Base-by-base conservation (phyloP, 2,329 filamentous ascomycete species). In the Ophiostoma perfectum region DNA sequence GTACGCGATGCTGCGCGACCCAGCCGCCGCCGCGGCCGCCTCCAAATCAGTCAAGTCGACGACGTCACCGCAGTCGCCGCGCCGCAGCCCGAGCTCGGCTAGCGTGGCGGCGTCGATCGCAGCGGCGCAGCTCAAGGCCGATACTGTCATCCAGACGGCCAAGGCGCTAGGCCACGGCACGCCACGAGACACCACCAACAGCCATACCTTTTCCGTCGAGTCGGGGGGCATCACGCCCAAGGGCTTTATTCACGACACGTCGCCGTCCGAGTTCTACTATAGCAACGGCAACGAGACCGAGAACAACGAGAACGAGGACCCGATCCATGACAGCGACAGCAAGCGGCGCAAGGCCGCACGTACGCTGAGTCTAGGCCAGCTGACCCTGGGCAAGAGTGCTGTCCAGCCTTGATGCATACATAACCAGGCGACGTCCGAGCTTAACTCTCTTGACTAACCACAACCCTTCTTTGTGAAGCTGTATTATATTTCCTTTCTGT, bases 281-380 rank as follows among this genome's bases (percentile, higher is more conserved):
- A 55, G 70, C 14, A 73, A 68, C n/a, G 71, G 55, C 36, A 55
- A 55, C n/a, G 79, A 78, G 72, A 12, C 62, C 38, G 41, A 55
- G 75, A 73, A 77, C 47, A 77, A 78, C 67, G 75, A 77, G 11
- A 68, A 67, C 39, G 68, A 67, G 6, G 68, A 65, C 39, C 73
- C 69, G 4, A 27, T 18, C 27, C 66, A 39, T 44, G 49, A 66
- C 36, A 8, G 45, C 18, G 73, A 76, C 27, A 77, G 76, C 63
- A 76, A 78, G 66, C 83, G 84, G 71, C 63, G 63, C 63, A 85
- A 80, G 74, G 86, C 87, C 1, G 86, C 85, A 36, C 84, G 85
- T 71, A 89, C 86, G 60, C 81, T 92, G 74, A 90, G 85, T 41
- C 79, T 90, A 11, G 86, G 85, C 70, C 85, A 86, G 74, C 76